phyloP scores from a whole-genome alignment of 2,329 filamentous ascomycete genomes.

The Epichloe elymi region DNA sequence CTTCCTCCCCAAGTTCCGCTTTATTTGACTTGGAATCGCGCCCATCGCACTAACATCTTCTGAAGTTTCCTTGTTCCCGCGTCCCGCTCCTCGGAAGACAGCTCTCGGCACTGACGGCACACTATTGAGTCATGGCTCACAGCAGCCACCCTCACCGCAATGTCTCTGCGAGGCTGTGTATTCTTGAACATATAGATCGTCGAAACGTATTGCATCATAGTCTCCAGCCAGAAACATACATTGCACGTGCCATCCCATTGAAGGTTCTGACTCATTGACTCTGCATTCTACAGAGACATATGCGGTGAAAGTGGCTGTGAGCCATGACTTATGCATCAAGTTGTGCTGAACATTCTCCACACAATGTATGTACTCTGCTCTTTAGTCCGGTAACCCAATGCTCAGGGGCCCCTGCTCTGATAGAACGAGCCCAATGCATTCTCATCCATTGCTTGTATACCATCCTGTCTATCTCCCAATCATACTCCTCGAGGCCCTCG shows the following conservation, averaged over 20 bases:
- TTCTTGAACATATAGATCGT: no score
- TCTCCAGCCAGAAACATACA: no score
- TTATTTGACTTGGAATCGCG: no score
- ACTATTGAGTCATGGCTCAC: background rate
- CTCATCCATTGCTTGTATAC: background rate
- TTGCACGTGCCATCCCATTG: no score
- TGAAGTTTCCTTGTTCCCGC: background rate
- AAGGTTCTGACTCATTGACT: no score
- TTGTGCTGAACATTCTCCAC: background rate
- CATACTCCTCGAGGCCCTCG: slow-evolving; percentile 17
- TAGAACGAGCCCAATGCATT: slow-evolving; percentile 37
- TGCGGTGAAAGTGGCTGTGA: no score
- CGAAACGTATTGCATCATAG: no score
- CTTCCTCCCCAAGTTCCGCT: background rate
- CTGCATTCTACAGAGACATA: no score
- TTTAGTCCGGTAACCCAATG: slow-evolving; percentile 50
- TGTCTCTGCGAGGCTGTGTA: background rate
- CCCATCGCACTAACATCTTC: no score
- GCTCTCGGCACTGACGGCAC: background rate
- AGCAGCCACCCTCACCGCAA: background rate
- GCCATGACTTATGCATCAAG: no score
- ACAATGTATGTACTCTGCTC: slow-evolving; percentile 40
- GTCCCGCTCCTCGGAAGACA: background rate
- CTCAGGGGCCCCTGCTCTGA: slow-evolving; percentile 48
- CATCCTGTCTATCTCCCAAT: slow-evolving; percentile 12